Percentiles rank a stretch among this genome's conserved stretches.
These are phyloP conservation scores for Shiraia bambusicola DNA, from an alignment of 2,329 filamentous ascomycete species.

Conservation along the genomic window DNA sequence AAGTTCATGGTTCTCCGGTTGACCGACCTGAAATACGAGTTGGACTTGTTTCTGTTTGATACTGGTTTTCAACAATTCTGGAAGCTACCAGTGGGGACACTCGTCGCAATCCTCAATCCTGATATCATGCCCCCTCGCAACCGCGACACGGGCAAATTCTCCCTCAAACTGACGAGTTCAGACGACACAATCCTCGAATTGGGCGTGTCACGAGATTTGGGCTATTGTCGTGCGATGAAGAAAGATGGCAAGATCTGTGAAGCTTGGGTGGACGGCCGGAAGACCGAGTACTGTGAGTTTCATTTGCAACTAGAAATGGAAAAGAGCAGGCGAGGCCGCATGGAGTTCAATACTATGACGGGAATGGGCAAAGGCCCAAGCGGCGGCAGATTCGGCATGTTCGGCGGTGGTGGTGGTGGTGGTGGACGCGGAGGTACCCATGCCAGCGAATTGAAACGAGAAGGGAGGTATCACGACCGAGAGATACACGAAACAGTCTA, in stretches of 20 bases:
- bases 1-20: conserved; percentile 94
- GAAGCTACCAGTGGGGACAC: conserved; percentile 88
- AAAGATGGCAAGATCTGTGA: conserved; percentile 81
- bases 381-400: conserved; percentile 37
- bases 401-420: conserved; percentile 30
- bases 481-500: conserved; percentile 56
- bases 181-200: conserved; percentile 90
- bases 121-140: conserved; percentile 84
- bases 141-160: conserved; percentile 79
- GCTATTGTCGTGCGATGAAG: conserved; percentile 81
- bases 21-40: conserved; percentile 84
- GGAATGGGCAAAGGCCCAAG: conserved; percentile 45
- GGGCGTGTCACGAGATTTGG: conserved; percentile 79
- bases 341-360: conserved; percentile 76
- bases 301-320: conserved; percentile 81
- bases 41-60: conserved; percentile 91
- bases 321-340: conserved; percentile 66
- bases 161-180: conserved; percentile 79
- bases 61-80: conserved; percentile 90
- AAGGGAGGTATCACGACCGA: conserved; percentile 56
- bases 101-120: conserved; percentile 90
- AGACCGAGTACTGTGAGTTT: conserved; percentile 89
- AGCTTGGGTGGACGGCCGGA: conserved; percentile 82
- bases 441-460: conserved; percentile 28
- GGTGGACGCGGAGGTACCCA: conserved; percentile 26